These are phyloP conservation scores for Phialemonium atrogriseum DNA, from an alignment of 2,329 filamentous ascomycete species.

Conservation along the genomic window DNA sequence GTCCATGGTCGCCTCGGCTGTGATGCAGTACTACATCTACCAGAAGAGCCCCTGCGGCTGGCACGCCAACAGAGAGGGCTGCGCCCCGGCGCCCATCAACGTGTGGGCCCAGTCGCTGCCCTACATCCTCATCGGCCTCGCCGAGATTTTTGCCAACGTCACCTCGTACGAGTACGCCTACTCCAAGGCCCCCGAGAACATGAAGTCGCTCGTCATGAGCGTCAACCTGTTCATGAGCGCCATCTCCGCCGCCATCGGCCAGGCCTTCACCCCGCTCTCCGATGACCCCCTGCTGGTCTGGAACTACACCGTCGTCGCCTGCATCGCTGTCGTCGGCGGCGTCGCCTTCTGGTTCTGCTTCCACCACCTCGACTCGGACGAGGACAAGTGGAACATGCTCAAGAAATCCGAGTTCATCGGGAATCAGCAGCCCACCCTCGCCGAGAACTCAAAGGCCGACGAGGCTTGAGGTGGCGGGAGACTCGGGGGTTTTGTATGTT, in stretches of 20 bases:
- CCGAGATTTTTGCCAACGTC: slow-evolving; percentile 47
- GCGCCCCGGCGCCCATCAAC: slow-evolving; percentile 48
- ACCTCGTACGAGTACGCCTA: slow-evolving; percentile 67
- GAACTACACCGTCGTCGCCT: slow-evolving; percentile 60
- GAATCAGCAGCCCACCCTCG: slow-evolving; percentile 29
- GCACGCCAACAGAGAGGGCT: slow-evolving; percentile 35
- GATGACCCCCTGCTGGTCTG: slow-evolving; percentile 59
- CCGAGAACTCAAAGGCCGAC: too few relatives aligned
- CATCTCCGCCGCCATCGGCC: slow-evolving; percentile 60
- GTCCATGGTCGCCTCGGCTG: slow-evolving; percentile 50
- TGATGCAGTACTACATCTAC: slow-evolving; percentile 58
- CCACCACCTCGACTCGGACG: slow-evolving; percentile 54
- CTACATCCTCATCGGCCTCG: slow-evolving; percentile 41
- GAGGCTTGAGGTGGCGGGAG: too few relatives aligned
- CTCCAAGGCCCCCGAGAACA: slow-evolving; percentile 70
- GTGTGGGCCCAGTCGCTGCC: slow-evolving; percentile 51
- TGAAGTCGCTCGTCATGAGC: slow-evolving; percentile 67
- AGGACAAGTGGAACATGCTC: slow-evolving; percentile 61
- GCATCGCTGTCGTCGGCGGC: slow-evolving; percentile 55
- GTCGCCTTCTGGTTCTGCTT: slow-evolving; percentile 62
- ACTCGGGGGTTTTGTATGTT: too few relatives aligned
- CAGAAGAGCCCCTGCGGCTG: slow-evolving; percentile 47
- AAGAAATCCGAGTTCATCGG: slow-evolving; percentile 34
- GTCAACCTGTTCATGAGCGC: slow-evolving; percentile 65
- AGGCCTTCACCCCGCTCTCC: slow-evolving; percentile 55